A percentile compares a stretch with the other conserved stretches of the same genome.
phyloP scores from a whole-genome alignment of 2,329 filamentous ascomycete species.

The Aureobasidium sp. region DNA sequence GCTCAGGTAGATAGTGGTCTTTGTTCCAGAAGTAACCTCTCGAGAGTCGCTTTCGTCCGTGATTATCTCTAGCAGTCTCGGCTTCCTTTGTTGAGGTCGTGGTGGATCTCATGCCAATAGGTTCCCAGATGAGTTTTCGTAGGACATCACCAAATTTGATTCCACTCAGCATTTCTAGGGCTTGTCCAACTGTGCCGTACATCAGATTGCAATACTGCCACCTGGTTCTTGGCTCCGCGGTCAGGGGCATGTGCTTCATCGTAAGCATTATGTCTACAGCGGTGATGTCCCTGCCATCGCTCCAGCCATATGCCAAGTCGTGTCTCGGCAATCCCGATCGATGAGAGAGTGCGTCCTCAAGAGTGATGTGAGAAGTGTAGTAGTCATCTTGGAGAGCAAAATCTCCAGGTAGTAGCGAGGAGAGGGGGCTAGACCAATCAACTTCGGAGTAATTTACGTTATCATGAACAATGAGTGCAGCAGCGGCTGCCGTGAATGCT shows the following conservation, averaged over 20 bases:
- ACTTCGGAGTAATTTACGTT: not conserved
- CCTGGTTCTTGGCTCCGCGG: slow-evolving; percentile 30
- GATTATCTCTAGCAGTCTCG: not conserved
- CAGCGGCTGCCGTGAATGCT: slow-evolving; percentile 22
- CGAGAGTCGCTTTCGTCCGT: not conserved
- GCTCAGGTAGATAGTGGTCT: not conserved
- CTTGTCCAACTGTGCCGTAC: slow-evolving; percentile 42
- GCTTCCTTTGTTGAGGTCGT: not conserved
- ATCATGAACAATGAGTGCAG: slow-evolving; percentile 23
- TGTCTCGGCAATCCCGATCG: slow-evolving; percentile 31
- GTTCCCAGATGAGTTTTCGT: not conserved
- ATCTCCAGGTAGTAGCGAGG: slow-evolving; percentile 25
- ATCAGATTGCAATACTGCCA: slow-evolving; percentile 50
- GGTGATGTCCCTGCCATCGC: not conserved
- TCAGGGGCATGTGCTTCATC: slow-evolving; percentile 38
- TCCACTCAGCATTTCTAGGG: slow-evolving; percentile 36
- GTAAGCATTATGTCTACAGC: slow-evolving; percentile 24
- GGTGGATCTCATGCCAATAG: not conserved
- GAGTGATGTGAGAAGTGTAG: slow-evolving; percentile 24
- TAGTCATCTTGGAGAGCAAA: slow-evolving; percentile 30
- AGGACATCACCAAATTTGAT: not conserved
- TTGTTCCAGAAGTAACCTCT: not conserved
- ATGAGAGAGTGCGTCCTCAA: slow-evolving; percentile 33
- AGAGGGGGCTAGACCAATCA: not conserved
- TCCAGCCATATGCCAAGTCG: slow-evolving; percentile 23